Conservation (phyloP, 1,139 yeast genomes). For the Protomyces inundatus region DNA sequence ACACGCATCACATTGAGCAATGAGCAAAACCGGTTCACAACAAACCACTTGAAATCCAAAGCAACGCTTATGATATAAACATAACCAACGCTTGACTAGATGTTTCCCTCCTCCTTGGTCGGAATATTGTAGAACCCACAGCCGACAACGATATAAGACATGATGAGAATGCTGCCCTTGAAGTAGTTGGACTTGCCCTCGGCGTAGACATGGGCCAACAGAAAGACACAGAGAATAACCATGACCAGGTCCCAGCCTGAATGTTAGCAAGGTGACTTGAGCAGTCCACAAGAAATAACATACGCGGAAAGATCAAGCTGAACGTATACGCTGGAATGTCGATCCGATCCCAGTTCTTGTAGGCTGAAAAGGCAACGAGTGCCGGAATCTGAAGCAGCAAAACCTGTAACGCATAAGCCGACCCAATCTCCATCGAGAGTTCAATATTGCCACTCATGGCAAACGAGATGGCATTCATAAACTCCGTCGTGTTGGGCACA, state of each 20-base stretch:
- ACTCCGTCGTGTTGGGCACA: constrained; percentile 96
- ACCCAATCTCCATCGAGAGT: constrained; percentile 90
- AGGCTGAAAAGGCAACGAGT: constrained; percentile 70
- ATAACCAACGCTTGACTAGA: background rate
- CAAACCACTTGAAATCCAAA: no score
- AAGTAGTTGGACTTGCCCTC: constrained; percentile 96
- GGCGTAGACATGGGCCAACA: constrained; percentile 89
- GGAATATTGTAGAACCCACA: constrained; percentile 59
- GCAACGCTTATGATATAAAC: no score
- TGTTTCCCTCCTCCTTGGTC: constrained; percentile 9
- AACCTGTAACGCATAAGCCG: constrained; percentile 96
- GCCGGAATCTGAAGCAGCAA: constrained; percentile 91
- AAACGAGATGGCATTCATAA: constrained; percentile 91
- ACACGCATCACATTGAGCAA: no score
- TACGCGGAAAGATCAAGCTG: constrained; percentile 74
- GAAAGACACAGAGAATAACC: constrained; percentile 73
- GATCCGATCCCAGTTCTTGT: constrained; percentile 38
- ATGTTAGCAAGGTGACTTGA: background rate
- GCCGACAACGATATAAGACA: constrained; percentile 70
- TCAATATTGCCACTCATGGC: constrained; percentile 96
- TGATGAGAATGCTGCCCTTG: constrained; percentile 76
- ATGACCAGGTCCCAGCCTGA: constrained; percentile 79
- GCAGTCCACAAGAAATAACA: background rate
- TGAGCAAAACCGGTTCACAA: no score
- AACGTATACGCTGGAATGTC: constrained; percentile 33